Percentiles rank a stretch among this genome's conserved stretches.
These are phyloP conservation scores for Ustilago hordei DNA, from an alignment of 1,284 basidiomycete species.

Conservation along the genomic window DNA sequence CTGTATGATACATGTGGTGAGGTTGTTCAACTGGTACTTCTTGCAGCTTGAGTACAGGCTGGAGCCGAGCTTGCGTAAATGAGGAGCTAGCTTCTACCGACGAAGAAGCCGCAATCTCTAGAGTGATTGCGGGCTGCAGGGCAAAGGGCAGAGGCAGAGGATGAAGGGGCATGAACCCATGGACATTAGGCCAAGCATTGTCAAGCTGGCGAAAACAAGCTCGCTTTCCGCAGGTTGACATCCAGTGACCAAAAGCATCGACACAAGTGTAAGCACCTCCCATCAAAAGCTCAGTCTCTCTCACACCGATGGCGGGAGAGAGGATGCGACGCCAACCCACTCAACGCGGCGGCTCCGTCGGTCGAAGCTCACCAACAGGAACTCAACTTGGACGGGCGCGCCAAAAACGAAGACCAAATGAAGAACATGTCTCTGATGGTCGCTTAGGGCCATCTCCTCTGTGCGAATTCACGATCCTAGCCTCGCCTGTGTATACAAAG, in stretches of 20 bases:
- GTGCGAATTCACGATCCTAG: background rate
- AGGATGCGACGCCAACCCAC: background rate
- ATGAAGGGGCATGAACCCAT: background rate
- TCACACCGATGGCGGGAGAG: background rate
- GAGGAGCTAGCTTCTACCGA: slow-evolving; percentile 3
- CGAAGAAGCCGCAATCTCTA: background rate
- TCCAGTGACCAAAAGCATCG: background rate
- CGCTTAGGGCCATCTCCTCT: slow-evolving; percentile 3
- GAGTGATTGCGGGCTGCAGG: background rate
- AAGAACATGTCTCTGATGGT: slow-evolving; percentile 6
- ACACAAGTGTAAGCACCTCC: background rate
- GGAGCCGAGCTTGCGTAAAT: background rate
- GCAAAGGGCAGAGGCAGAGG: slow-evolving; percentile 10
- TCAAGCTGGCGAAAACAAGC: background rate
- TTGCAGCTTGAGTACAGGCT: background rate
- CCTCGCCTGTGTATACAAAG: slow-evolving; percentile 1
- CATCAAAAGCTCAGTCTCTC: background rate
- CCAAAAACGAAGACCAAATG: slow-evolving; percentile 2
- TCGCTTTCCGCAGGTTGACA: background rate
- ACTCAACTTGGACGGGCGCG: slow-evolving; percentile 5
- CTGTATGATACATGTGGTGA: background rate
- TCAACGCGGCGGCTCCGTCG: slow-evolving; percentile 14
- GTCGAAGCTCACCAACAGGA: background rate
- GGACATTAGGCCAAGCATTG: background rate
- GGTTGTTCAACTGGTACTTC: background rate